Evolutionary conservation across 768 basidiomycete genomes (phyloP).

Genomic region (Strobilomyces dryophilus): DNA sequence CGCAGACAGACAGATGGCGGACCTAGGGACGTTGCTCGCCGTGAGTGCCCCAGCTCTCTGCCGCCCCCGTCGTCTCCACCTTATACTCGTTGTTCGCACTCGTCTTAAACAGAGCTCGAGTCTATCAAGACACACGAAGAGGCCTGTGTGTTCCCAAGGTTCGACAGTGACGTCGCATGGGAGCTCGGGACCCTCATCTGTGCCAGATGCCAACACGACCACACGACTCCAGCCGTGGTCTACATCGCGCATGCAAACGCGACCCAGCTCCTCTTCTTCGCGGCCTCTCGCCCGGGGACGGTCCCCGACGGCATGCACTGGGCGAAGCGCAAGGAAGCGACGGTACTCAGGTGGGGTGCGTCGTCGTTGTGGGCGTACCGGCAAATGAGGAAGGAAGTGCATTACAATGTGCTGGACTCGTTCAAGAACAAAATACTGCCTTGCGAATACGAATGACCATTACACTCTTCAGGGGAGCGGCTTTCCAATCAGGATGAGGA

Average conservation of each 20-base stretch:
- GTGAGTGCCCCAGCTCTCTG: no score
- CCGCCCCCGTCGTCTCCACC: no score
- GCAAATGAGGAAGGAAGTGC: background rate
- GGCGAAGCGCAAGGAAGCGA: slow-evolving; percentile 33
- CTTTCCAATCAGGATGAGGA: slow-evolving; percentile 31
- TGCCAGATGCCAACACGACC: slow-evolving; percentile 7
- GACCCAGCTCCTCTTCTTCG: slow-evolving; percentile 31
- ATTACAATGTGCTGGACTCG: no score
- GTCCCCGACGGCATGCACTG: slow-evolving; percentile 30
- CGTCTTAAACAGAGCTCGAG: slow-evolving; percentile 9
- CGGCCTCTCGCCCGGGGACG: slow-evolving; percentile 26
- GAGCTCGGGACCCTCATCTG: slow-evolving; percentile 28
- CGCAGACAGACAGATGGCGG: no score
- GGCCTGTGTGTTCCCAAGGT: slow-evolving; percentile 22
- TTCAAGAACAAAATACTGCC: no score
- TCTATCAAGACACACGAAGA: slow-evolving; percentile 23
- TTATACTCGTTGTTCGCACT: no score
- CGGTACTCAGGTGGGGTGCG: slow-evolving; percentile 30
- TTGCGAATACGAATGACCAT: no score
- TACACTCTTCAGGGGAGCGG: slow-evolving; percentile 20
- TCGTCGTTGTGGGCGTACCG: slow-evolving; percentile 25
- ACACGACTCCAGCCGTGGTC: slow-evolving; percentile 22
- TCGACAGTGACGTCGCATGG: slow-evolving; percentile 33
- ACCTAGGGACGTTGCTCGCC: no score
- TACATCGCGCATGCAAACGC: slow-evolving; percentile 29